Conservation (phyloP, 2,329 filamentous ascomycete genomes). For the Chrysosporium queenslandicum region DNA sequence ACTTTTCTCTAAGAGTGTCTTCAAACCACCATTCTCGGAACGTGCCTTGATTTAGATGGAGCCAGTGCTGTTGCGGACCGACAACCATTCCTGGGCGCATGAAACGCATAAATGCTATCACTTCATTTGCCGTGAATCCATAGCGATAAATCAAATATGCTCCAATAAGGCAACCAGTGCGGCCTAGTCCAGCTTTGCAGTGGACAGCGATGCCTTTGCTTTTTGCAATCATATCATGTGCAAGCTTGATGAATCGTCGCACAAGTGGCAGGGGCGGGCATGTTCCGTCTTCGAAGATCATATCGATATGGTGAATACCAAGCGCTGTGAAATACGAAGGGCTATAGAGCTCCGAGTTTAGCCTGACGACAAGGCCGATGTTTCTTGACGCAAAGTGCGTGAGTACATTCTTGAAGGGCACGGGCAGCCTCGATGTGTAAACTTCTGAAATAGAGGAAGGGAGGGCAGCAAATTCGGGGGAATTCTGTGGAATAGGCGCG, state of each 20-base stretch:
- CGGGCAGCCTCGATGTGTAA: constrained; percentile 59
- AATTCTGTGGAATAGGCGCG: constrained; percentile 59
- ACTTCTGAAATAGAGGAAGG: constrained; percentile 68
- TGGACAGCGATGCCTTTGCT: constrained; percentile 94
- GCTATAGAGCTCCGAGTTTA: constrained; percentile 93
- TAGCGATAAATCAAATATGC: constrained; percentile 96
- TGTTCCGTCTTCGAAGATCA: constrained; percentile 99
- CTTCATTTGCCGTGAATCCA: constrained; percentile 92
- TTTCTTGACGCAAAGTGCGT: constrained; percentile 78
- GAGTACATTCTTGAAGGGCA: constrained; percentile 92
- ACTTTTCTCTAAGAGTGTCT: constrained; percentile 67
- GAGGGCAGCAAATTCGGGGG: constrained; percentile 62
- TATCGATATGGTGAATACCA: constrained; percentile 91
- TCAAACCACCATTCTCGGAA: constrained; percentile 98
- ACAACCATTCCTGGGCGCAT: constrained; percentile 99
- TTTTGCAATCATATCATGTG: constrained; percentile 87
- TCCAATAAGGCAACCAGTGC: constrained; percentile 91
- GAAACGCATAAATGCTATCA: constrained; percentile 97
- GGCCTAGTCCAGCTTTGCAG: constrained; percentile 93
- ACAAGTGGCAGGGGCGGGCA: constrained; percentile 85
- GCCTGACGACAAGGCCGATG: constrained; percentile 82
- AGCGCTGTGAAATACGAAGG: constrained; percentile 94
- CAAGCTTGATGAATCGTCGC: constrained; percentile 85
- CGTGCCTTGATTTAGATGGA: constrained; percentile 89
- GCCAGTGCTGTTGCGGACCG: constrained; percentile 96